A percentile compares a stretch with the other conserved stretches of the same genome.
Conservation (phyloP, 768 basidiomycete genomes). For the Lepiota venenata region DNA sequence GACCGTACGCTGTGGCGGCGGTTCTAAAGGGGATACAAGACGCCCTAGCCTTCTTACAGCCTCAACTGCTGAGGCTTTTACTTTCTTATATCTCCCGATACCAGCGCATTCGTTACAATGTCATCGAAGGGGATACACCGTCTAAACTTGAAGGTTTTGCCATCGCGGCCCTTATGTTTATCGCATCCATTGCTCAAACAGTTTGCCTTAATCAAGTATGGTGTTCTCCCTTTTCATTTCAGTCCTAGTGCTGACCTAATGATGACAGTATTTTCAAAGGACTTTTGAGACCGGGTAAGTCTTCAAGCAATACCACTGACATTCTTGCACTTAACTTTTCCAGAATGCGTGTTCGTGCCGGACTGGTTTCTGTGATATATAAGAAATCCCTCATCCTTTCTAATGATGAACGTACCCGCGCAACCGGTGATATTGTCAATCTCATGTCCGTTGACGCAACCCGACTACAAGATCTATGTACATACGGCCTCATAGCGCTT, state of each 20-base stretch:
- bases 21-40: conserved; percentile 79
- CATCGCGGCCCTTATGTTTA: conserved; percentile 79
- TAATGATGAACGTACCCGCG: conserved; percentile 77
- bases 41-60: conserved; percentile 78
- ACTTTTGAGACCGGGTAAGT: conserved; percentile 67
- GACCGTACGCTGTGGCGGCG: conserved; percentile 62
- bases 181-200: conserved; percentile 75
- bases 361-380: conserved; percentile 84
- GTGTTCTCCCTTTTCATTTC: not conserved
- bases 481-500: conserved; percentile 79
- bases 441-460: conserved; percentile 87
- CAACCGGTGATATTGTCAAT: conserved; percentile 93
- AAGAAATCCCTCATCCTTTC: conserved; percentile 82
- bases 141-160: conserved; percentile 64
- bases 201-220: conserved; percentile 74
- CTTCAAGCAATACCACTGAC: not conserved
- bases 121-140: conserved; percentile 23
- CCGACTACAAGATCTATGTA: conserved; percentile 75
- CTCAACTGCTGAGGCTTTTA: conserved; percentile 78
- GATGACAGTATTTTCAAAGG: conserved; percentile 76
- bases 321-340: not conserved
- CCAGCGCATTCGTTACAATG: conserved; percentile 44
- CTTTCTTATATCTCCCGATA: conserved; percentile 82
- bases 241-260: not conserved
- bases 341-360: conserved; percentile 90